Evolutionary conservation across 2,329 filamentous ascomycete genomes (phyloP).

Genomic region (Eurotiales sp.): DNA sequence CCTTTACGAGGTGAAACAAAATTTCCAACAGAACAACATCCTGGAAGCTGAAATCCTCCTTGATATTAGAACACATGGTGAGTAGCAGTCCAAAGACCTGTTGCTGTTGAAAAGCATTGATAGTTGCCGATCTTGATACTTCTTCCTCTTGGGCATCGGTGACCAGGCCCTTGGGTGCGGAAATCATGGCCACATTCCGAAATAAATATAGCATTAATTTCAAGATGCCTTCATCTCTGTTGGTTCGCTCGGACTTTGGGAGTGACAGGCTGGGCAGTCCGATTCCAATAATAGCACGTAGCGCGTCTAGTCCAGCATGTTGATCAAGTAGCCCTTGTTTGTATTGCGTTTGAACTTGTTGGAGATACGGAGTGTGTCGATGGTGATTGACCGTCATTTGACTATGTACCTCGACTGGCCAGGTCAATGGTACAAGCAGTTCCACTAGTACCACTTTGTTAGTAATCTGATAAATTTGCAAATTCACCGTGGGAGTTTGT

Average conservation of each 20-base stretch:
- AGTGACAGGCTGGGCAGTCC: conserved; percentile 83
- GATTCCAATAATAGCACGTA: conserved; percentile 75
- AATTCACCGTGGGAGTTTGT: background rate
- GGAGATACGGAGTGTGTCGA: conserved; percentile 82
- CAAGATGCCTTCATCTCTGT: conserved; percentile 86
- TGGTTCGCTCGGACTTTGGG: conserved; percentile 68
- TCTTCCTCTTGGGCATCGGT: conserved; percentile 87
- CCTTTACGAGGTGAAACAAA: conserved; percentile 87
- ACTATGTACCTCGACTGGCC: conserved; percentile 79
- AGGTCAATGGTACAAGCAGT: conserved; percentile 86
- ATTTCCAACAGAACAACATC: conserved; percentile 89
- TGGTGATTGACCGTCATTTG: conserved; percentile 91
- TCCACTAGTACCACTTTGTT: conserved; percentile 56
- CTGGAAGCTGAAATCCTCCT: conserved; percentile 85
- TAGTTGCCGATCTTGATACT: conserved; percentile 79
- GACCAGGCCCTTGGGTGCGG: conserved; percentile 66
- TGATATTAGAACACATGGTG: conserved; percentile 86
- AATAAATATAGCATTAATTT: conserved; percentile 85
- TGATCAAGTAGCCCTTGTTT: conserved; percentile 85
- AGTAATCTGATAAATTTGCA: background rate
- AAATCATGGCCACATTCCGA: conserved; percentile 82
- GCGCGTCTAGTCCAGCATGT: conserved; percentile 64
- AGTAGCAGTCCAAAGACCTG: conserved; percentile 83
- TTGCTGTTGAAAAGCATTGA: conserved; percentile 85
- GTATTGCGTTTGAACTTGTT: conserved; percentile 82